Base-by-base conservation (phyloP, 768 basidiomycete genomes). In the Suillus placidus region DNA sequence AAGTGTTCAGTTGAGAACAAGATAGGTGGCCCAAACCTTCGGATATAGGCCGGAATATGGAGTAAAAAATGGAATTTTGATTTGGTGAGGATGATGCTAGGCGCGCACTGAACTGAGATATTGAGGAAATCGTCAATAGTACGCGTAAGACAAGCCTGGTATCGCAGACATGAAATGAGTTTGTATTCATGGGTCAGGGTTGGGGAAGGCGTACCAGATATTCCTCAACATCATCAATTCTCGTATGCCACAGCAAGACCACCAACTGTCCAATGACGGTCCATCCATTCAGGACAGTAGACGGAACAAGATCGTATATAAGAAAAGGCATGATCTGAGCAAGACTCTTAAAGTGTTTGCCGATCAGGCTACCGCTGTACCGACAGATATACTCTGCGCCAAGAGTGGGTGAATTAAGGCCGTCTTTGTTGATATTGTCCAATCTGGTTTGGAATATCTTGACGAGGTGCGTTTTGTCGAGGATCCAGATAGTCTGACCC, bases 161-260 rank as follows among this genome's bases (percentile, higher is more conserved):
- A 43, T 51, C 23, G 7, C 13, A 51, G 13, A 51, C 23, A 26
- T 51, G 49, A 49, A 49, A 49, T 49, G 23, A 49, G n/a, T 49
- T 49, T 49, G 13, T 49, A 49, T 49, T 49, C 13, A 1, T 49
- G 47, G 23, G 3, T 49, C 40, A 26, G 35, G 64, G 14, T 51
- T 51, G 49, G 49, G 49, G 26, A 51, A 51, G 49, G 60, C n/a
- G 3, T 55, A 79, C 74, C 5, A 79, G 23, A 67, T 83, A 84
- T 20, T 70, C 57, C 8, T 79, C 71, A 18, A 73, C 69, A 56
- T 83, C 68, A 0, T 66, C 54, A n/a, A 84, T 84, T 66, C 77
- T 75, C 0, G 76, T 74, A 12, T 81, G 67, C 84, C 84, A 85
- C 0, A 84, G 70, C 0, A 83, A 71, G 0, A 81, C 77, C 0